Evolutionary conservation across 768 basidiomycete genomes (phyloP).

Genomic region (Hysterangium stoloniferum): DNA sequence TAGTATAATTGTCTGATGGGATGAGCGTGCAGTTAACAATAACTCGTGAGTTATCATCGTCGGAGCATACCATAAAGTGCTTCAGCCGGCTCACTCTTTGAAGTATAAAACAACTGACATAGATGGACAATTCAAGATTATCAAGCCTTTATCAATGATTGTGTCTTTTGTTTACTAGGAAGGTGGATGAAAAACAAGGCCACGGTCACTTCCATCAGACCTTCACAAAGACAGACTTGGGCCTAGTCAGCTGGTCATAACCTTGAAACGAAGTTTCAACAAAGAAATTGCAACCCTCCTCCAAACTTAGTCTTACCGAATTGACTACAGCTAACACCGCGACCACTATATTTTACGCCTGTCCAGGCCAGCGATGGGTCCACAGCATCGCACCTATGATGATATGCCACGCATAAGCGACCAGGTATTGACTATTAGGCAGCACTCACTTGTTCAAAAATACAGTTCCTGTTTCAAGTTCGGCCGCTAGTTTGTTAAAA

Average conservation of each 20-base stretch:
- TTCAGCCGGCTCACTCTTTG: too few species aligned
- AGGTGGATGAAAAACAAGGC: too few species aligned
- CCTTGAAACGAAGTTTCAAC: conserved; percentile 36
- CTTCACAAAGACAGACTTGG: conserved; percentile 81
- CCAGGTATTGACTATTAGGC: not conserved
- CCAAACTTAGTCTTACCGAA: conserved; percentile 50
- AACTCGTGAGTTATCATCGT: too few species aligned
- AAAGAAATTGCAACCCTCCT: conserved; percentile 1
- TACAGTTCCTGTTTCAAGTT: conserved; percentile 84
- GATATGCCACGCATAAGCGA: not conserved
- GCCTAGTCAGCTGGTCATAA: conserved; percentile 77
- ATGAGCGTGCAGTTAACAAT: too few species aligned
- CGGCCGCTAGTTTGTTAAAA: conserved; percentile 61
- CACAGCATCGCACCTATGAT: conserved; percentile 67
- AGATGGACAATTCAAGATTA: too few species aligned
- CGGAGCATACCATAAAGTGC: too few species aligned
- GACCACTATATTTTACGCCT: conserved; percentile 88
- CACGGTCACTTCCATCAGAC: not conserved
- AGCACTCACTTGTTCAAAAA: conserved; percentile 71
- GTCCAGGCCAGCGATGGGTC: conserved; percentile 95
- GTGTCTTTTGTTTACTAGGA: too few species aligned
- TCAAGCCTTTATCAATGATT: too few species aligned
- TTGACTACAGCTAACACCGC: conserved; percentile 84
- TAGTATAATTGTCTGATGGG: too few species aligned
- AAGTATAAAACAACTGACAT: too few species aligned